Base-by-base conservation (phyloP, 352 stramenopile species). In the Phytophthora podocarpi region DNA sequence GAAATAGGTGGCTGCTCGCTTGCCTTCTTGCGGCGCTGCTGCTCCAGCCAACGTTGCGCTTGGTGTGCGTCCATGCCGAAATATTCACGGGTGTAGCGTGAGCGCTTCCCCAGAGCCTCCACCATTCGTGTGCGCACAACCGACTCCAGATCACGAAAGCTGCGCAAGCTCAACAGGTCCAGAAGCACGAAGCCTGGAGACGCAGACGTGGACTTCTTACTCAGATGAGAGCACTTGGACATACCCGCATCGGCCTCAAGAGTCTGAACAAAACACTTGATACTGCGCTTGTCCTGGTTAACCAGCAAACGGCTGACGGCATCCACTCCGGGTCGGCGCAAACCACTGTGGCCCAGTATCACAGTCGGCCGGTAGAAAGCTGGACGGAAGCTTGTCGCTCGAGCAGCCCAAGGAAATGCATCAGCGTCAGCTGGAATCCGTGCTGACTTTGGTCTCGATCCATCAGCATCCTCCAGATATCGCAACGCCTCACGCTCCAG, bases 251-350 rank as follows among this genome's bases (percentile, higher is more conserved):
- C 32, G 5, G 16, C 50, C 11, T 59, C 40, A 16, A 53, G 16
- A 13, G 47, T 53, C 24, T 79, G 66, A 8, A 90, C 59, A 57
- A 78, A 90, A 34, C 78, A 89, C 65, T 82, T 86, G 53, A 87
- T 54, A 32, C 64, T 85, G 57, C 76, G 78, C 40, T 90, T 90
- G 68, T 89, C 75, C 50, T 90, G 78, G 42, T 66, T 82, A 10
- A 89, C 57, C 32, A 90, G 32, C 31, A 86, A 51, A 8, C 70
- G 76, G 32, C 70, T 89, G 11, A 87, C 51, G 11, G 54, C 62
- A 36, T 85, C 70, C 7, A 89, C 43, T 20, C 66, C 50, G 34
- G 64, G 66, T 10, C 67, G 56, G 69, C 63, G 70, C 39, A 70
- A 28, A n/a, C 67, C 54, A 21, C 73, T 74, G 39, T 79, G 67